Percentiles rank a stretch among this genome's conserved stretches.
Evolutionary conservation across 192 early-diverging fungal species (phyloP).

Genomic region (Mortierella hygrophila): DNA sequence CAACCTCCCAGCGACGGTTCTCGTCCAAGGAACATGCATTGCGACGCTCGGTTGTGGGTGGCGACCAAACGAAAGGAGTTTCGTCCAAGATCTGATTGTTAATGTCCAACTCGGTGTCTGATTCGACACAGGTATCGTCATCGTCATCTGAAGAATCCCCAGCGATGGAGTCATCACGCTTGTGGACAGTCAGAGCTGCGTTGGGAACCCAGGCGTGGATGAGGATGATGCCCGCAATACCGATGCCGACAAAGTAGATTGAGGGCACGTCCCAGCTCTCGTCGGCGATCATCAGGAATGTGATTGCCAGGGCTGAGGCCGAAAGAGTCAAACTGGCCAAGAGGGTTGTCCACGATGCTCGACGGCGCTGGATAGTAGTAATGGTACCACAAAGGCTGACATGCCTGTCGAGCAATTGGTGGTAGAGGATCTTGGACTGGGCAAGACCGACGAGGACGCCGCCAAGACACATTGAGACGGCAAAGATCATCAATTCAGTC

Average conservation of each 20-base stretch:
- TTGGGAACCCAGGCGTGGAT: conserved; percentile 44
- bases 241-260: conserved; percentile 44
- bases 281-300: conserved; percentile 32
- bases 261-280: conserved; percentile 54
- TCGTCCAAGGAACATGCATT: conserved; percentile 46
- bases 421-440: conserved; percentile 17
- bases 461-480: conserved; percentile 29
- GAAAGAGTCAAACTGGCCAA: conserved; percentile 11
- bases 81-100: conserved; percentile 2
- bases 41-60: conserved; percentile 13
- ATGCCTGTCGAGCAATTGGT: conserved; percentile 7
- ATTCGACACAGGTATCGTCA: not conserved
- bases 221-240: conserved; percentile 42
- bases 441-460: conserved; percentile 30
- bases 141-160: not conserved
- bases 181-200: not conserved
- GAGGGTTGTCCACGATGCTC: conserved; percentile 6
- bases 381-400: not conserved
- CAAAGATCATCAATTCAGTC: conserved; percentile 40
- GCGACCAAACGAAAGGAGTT: not conserved
- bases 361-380: not conserved
- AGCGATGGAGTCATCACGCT: not conserved
- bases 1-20: conserved; percentile 27
- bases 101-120: not conserved
- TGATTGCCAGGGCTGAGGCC: conserved; percentile 19